Percentiles rank a stretch among this genome's conserved stretches.
phyloP scores from a whole-genome alignment of 805 yeast genomes.

The Komagataella phaffii region DNA sequence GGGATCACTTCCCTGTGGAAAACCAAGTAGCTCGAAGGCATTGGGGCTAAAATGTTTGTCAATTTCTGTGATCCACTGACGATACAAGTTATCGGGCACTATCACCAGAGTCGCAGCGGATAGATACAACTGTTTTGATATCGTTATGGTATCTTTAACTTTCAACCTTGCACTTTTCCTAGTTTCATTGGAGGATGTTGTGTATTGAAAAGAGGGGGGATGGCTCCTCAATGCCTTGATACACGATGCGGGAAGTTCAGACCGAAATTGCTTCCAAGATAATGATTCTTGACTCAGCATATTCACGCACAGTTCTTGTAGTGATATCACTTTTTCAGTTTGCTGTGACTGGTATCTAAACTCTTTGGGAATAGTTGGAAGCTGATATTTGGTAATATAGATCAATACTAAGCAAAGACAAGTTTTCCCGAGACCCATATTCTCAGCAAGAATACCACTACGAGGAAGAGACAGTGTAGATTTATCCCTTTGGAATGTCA shows the following conservation, averaged over 20 bases:
- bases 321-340: constrained; percentile 7
- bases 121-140: constrained; percentile 21
- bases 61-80: constrained; percentile 52
- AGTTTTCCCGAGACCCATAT: constrained; percentile 60
- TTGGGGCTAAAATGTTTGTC: constrained; percentile 34
- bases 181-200: not conserved
- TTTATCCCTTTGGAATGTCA: not conserved
- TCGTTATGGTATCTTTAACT: constrained; percentile 3
- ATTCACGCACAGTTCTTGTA: constrained; percentile 28
- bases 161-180: constrained; percentile 9
- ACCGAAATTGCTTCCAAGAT: constrained; percentile 40
- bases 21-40: constrained; percentile 21
- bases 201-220: constrained; percentile 31
- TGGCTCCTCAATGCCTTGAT: constrained; percentile 16
- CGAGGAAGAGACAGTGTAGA: constrained; percentile 21
- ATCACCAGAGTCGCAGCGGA: constrained; percentile 45
- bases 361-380: constrained; percentile 28
- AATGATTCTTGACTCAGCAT: constrained; percentile 31
- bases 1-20: constrained; percentile 8
- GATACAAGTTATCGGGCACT: constrained; percentile 52
- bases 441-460: constrained; percentile 55
- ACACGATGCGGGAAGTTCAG: constrained; percentile 31
- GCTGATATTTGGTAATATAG: constrained; percentile 38
- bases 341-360: constrained; percentile 2
- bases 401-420: constrained; percentile 45